phyloP scores from a whole-genome alignment of 352 stramenopile species.

The Hyaloperonospora arabidopsidis region DNA sequence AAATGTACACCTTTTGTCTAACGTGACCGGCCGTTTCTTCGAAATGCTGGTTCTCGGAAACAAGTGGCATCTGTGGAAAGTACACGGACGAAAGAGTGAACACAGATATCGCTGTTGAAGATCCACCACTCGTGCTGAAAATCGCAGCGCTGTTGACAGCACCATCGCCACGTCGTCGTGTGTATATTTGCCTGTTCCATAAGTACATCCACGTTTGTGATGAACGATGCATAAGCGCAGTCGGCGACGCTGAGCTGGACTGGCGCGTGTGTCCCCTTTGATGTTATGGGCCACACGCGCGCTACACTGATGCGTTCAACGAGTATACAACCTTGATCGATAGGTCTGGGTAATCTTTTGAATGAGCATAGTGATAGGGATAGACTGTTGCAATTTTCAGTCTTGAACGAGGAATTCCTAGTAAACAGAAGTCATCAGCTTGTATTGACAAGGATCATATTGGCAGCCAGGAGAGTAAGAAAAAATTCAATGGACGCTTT shows the following conservation, averaged over 20 bases:
- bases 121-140: conserved; percentile 15
- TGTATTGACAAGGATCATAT: no score
- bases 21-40: conserved; percentile 41
- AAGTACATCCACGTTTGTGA: conserved; percentile 81
- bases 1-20: no score
- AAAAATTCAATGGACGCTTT: no score
- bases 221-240: conserved; percentile 56
- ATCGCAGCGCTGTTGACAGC: conserved; percentile 24
- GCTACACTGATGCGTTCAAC: no score
- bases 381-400: no score
- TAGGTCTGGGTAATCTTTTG: no score
- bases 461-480: no score
- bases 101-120: conserved; percentile 13
- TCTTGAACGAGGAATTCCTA: no score
- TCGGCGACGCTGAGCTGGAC: conserved; percentile 53
- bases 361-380: no score
- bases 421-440: no score
- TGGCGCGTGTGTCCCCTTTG: conserved; percentile 47
- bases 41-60: conserved; percentile 81
- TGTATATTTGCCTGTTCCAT: conserved; percentile 71
- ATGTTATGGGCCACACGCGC: no score
- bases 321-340: no score
- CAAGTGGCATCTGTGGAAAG: conserved; percentile 84
- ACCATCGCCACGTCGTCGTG: conserved; percentile 33
- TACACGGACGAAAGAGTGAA: conserved; percentile 67